Evolutionary conservation across 2,329 filamentous ascomycete genomes (phyloP), one percentile per base, ranked within the genome.

Genomic region (Stachybotrys chlorohalonatus): DNA sequence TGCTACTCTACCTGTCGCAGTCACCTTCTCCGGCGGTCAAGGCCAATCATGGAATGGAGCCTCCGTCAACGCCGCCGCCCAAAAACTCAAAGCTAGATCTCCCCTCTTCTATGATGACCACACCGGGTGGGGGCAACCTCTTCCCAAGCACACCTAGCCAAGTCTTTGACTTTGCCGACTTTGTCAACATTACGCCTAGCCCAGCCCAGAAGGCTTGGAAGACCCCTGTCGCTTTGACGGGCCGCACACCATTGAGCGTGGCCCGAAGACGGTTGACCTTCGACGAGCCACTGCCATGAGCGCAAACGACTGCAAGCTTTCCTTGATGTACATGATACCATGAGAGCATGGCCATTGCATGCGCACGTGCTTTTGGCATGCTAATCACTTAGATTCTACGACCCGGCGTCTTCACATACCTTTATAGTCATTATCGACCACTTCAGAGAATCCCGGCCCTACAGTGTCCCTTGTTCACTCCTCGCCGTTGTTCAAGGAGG

Each of bases 151-250:
- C 93, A 1, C 93, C 93, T 0, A 86, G 86, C 15, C 88, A 92
- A 66, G 74, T 71, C 51, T 95, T 97, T 71, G 95, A 97, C 74
- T 95, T 97, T 73, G 84, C 91, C 53, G 94, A 99, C 68, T 99
- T 96, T 72, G 87, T 97, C 67, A 96, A 97, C 72, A 93, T 97
- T 68, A 96, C 94, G 7, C 94, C 94, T 0, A 96, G 90, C 66
- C 94, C 94, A 17, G 94, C 90, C 31, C 94, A 96, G 73, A 90
- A 85, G 62, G 81, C 85, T 9, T 96, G 91, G 89, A 90, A 87
- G 68, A 95, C 91, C 0, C 91, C 90, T 11, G 70, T 83, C 11
- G 78, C 82, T 31, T 75, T 78, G 32, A 67, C 73, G 9, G 68
- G 73, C 53, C 78, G 76, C 64, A 84, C 82, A 48, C 82, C 82